Conservation (phyloP, 1,284 basidiomycete genomes). For the Malassezia caprae region DNA sequence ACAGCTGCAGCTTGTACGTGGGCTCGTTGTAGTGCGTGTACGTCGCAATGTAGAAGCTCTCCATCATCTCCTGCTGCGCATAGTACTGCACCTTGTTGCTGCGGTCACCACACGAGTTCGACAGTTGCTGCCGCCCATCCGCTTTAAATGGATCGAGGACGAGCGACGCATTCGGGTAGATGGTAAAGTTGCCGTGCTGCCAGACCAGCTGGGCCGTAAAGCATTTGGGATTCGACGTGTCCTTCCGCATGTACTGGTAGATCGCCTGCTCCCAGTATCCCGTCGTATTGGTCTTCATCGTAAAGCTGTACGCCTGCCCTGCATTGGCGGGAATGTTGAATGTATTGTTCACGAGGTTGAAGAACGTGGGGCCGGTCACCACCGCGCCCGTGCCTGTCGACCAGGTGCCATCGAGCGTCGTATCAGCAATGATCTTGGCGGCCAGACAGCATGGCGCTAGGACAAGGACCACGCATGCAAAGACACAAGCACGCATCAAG, state of each 20-base stretch:
- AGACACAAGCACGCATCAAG: not conserved
- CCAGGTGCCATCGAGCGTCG: conserved; percentile 37
- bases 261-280: conserved; percentile 46
- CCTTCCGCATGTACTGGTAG: conserved; percentile 26
- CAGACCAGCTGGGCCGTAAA: conserved; percentile 38
- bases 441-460: not conserved
- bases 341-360: conserved; percentile 37
- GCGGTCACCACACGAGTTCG: not conserved
- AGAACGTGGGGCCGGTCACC: conserved; percentile 38
- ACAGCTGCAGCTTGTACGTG: conserved; percentile 24
- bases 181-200: conserved; percentile 45
- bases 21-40: conserved; percentile 19
- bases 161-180: conserved; percentile 29
- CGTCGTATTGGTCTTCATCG: not conserved
- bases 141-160: conserved; percentile 23
- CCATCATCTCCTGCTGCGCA: conserved; percentile 18
- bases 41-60: conserved; percentile 20
- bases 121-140: conserved; percentile 25
- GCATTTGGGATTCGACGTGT: conserved; percentile 29
- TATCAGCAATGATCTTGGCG: conserved; percentile 4
- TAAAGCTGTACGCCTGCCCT: conserved; percentile 45
- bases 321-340: conserved; percentile 36
- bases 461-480: not conserved
- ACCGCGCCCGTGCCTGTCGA: conserved; percentile 34
- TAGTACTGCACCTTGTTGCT: conserved; percentile 17